Base-by-base conservation (phyloP, 2,329 filamentous ascomycete genomes). In the Penicillium sp. region DNA sequence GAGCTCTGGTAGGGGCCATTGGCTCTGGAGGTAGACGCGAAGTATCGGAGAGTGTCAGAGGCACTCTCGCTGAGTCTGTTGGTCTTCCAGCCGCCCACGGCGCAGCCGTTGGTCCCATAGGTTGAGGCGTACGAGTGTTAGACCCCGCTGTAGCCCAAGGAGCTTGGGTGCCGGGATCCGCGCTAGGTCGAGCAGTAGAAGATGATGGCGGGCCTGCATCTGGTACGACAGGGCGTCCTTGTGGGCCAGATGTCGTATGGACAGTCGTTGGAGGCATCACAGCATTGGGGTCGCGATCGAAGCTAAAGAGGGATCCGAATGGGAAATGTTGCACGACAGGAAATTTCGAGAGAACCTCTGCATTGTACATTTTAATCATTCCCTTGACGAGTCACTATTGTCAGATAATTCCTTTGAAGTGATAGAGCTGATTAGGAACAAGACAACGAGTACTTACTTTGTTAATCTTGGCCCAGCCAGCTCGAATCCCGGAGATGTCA, bases 311-410 rank as follows among this genome's bases (percentile, higher is more conserved):
- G 5, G 88, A 89, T 28, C 91, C 91, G 66, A 95, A 94, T 2
- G 84, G 86, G 67, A 95, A 98, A 76, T 99, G 95, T 77, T 99
- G 95, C n/a, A 99, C 92, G 2, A 99, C 95, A 2, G 95, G 95
- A 72, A 97, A 97, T 76, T 99, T 99, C 41, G 90, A 91, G 14
- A 99, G 82, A 3, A 99, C 95, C 79, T 99, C 95, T 17, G 91
- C 95, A 67, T 96, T 92, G 79, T 94, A 99, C 95, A 99, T 99
- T 78, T 98, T 99, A 70, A 99, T 87, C 95, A 99, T 98, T 54
- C 95, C 95, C 88, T 90, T 25, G 2, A 41, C 5, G 31, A 6
- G 43, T 43, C 20, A 7, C 1, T 10, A 35, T 49, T 25, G 34
- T 60, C 17, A 63, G 58, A 37, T 3, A 20, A 35, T 54, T 39